Evolutionary conservation across 73 alveolate genomes (phyloP).

Genomic region (Tetrahymena malaccensis): DNA sequence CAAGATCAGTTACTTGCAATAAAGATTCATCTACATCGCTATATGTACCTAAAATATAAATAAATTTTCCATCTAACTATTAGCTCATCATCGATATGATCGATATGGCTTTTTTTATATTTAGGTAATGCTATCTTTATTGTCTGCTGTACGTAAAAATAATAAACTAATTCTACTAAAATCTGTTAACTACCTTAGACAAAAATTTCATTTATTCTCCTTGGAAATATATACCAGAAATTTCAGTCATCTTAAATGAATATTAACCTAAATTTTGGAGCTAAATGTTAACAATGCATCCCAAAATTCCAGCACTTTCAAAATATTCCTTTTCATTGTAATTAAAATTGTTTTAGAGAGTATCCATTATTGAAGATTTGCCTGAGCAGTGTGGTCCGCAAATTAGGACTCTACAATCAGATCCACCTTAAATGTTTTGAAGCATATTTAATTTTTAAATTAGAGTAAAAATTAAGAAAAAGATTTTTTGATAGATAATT

Average conservation of each 20-base stretch:
- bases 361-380: background rate
- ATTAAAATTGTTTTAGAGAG: background rate
- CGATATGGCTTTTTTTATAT: background rate
- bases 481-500: background rate
- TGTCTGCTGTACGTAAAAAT: background rate
- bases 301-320: background rate
- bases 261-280: background rate
- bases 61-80: background rate
- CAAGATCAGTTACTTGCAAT: background rate
- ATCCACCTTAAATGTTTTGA: background rate
- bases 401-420: background rate
- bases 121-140: background rate
- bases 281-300: background rate
- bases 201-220: background rate
- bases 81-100: background rate
- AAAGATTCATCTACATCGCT: background rate
- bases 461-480: background rate
- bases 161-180: background rate
- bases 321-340: background rate
- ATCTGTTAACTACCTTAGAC: background rate
- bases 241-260: background rate
- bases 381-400: background rate
- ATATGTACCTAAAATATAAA: background rate
- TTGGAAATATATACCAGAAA: background rate
- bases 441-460: background rate